These are phyloP conservation scores for Cadophora sp. DNA, from an alignment of 2,329 filamentous ascomycete genomes.

Conservation along the genomic window DNA sequence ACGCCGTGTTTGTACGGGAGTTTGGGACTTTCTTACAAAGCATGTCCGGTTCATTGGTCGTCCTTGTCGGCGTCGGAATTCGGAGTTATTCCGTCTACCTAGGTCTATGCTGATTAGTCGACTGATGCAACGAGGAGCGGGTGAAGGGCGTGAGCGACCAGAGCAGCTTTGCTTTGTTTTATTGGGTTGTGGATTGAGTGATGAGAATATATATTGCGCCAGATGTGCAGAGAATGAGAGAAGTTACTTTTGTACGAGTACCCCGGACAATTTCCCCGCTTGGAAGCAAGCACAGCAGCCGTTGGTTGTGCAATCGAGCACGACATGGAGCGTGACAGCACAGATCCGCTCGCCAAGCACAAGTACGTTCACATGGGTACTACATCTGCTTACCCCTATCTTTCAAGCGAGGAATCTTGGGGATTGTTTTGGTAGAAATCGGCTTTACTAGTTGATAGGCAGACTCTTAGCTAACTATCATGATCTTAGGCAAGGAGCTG, in stretches of 20 bases:
- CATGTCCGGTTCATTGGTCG: conserved; percentile 8
- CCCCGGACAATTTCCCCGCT: neutral
- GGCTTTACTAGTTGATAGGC: too few species aligned
- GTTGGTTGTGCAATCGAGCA: neutral
- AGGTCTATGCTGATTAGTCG: neutral
- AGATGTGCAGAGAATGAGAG: conserved; percentile 3
- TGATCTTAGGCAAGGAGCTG: too few species aligned
- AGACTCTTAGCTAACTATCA: too few species aligned
- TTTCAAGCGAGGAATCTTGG: neutral
- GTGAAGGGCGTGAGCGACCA: neutral
- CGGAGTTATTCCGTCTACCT: conserved; percentile 2
- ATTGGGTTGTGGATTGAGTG: neutral
- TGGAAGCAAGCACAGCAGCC: neutral
- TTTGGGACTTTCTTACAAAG: conserved; percentile 22
- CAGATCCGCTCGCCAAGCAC: neutral
- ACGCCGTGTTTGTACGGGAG: conserved; percentile 6
- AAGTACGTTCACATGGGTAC: neutral
- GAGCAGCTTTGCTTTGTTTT: neutral
- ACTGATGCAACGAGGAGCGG: neutral
- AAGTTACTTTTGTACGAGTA: neutral
- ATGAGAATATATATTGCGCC: neutral
- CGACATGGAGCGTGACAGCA: neutral
- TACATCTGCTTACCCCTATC: neutral
- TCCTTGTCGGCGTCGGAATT: neutral
- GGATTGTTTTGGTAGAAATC: neutral